These are phyloP conservation scores for Aspergillus brunneoviolaceus DNA, from an alignment of 2,329 filamentous ascomycete genomes.

Conservation along the genomic window DNA sequence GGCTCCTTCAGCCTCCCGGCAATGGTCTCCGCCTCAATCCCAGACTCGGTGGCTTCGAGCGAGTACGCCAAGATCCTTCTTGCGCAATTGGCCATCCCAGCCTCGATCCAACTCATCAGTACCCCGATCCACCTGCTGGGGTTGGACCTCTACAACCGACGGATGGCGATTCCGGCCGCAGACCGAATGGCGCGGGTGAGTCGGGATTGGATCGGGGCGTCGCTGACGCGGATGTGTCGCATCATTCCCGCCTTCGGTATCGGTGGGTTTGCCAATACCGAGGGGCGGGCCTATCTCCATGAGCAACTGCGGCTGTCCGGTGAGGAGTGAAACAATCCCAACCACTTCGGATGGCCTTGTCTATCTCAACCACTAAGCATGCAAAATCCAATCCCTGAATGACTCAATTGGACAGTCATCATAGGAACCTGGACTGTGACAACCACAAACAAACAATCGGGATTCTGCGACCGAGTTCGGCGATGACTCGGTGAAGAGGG, in stretches of 20 bases:
- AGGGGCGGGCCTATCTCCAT: conserved; percentile 32
- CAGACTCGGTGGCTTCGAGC: conserved; percentile 21
- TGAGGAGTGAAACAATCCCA: conserved; percentile 4
- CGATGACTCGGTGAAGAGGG: neutral
- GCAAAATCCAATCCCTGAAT: neutral
- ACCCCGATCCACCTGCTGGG: conserved; percentile 83
- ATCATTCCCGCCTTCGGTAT: conserved; percentile 87
- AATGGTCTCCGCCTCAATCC: conserved; percentile 23
- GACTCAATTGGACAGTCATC: no score
- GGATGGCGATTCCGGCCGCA: conserved; percentile 43
- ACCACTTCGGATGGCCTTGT: no score
- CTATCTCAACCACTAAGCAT: neutral
- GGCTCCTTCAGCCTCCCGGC: conserved; percentile 33
- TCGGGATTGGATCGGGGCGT: conserved; percentile 73
- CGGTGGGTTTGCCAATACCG: conserved; percentile 76
- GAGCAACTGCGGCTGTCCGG: conserved; percentile 21
- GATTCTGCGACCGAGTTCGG: neutral
- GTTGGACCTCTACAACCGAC: conserved; percentile 78
- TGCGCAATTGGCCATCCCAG: conserved; percentile 74
- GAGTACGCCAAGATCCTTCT: conserved; percentile 25
- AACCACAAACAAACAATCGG: neutral
- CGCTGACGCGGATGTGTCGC: conserved; percentile 71
- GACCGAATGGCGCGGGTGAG: conserved; percentile 64
- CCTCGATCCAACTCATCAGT: conserved; percentile 71
- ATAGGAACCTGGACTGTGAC: neutral